Evolutionary conservation across 495 filamentous ascomycete species (phyloP), one percentile per base, ranked within the genome.

Genomic region (Daldinia vernicosa): DNA sequence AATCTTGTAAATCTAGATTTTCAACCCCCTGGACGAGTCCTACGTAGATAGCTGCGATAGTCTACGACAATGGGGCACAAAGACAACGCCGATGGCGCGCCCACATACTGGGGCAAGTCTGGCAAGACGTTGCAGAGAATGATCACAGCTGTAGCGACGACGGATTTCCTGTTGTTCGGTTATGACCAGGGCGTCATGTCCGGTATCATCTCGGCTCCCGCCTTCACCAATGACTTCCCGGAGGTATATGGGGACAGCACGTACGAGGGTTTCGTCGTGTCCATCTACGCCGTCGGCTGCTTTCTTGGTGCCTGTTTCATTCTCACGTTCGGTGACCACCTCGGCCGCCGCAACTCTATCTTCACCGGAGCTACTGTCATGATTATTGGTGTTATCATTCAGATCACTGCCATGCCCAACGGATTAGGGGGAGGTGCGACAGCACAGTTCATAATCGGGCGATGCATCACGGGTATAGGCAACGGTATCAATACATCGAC

Each of bases 231-330:
- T 11, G 78, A 78, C 61, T 82, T 80, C 60, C 78, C 77, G 27
- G 80, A 83, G 17, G 81, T 81, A 1, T 59, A 80, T 14, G 67
- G 67, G 12, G 67, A 79, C 35, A 72, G 75, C 60, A 71, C 61
- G 15, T 91, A 90, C 86, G 89, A 92, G 76, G 92, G 90, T 33
- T 87, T 92, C 62, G 89, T 93, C 19, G 91, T 89, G 1, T 90
- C 92, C 8, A 90, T 94, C 43, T 94, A 92, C 73, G 74, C 75
- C 7, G 75, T 75, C 40, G 89, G 90, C 33, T 92, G 89, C 74
- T 91, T 92, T 78, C 77, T 86, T 37, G 90, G 91, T 7, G 87
- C 91, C 5, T 83, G 90, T 40, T 74, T 88, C 27, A 87, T 85
- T 12, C 89, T 92, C 60, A 87, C 83, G 61, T 81, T 92, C 57